Evolutionary conservation across 192 early-diverging fungal species (phyloP), one percentile per base, ranked within the genome.

Genomic region (Linnemannia schmuckeri): DNA sequence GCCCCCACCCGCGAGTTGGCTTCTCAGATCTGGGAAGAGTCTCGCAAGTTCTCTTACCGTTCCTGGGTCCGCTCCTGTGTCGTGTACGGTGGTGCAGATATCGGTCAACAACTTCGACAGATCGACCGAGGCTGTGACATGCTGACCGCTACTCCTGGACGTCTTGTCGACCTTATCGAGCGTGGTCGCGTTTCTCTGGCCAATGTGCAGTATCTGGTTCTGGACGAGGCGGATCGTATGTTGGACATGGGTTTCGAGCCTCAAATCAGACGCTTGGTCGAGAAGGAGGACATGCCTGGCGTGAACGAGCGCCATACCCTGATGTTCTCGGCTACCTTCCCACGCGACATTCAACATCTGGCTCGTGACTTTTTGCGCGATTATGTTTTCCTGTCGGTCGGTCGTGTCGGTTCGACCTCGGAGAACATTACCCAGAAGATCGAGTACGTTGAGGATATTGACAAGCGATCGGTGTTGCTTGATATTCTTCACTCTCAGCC

Each of bases 211-310:
- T 99, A 95, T 82, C 89, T 98, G 70, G 97, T 99, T 20, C 91
- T 99, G 30, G 97, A 99, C 82, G 97, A 99, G 89, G 97, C 97
- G 35, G 98, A 99, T 89, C 93, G 98, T 72, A 99, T 98, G 98
- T 91, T 99, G 54, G 97, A 99, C 81, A 94, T 95, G 87, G 97
- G 97, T 30, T 98, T 98, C 88, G 96, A 99, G 76, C 95, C 95
- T 54, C 95, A 96, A 77, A 98, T 99, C 80, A 92, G 94, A 73
- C 93, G 95, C 63, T 96, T 99, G 85, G 94, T 98, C 38, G 94
- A 92, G 83, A 72, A 96, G 94, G 90, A 91, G 79, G 92, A 88
- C 82, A 96, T 89, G 93, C 93, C 88, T 74, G 91, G 89, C 40
- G 93, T 97, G 33, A 85, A 91, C 22, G 90, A 92, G 40, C 93